Evolutionary conservation across 164 flowering plant genomes (phyloP).

Genomic region (Macadamia integrifolia): DNA sequence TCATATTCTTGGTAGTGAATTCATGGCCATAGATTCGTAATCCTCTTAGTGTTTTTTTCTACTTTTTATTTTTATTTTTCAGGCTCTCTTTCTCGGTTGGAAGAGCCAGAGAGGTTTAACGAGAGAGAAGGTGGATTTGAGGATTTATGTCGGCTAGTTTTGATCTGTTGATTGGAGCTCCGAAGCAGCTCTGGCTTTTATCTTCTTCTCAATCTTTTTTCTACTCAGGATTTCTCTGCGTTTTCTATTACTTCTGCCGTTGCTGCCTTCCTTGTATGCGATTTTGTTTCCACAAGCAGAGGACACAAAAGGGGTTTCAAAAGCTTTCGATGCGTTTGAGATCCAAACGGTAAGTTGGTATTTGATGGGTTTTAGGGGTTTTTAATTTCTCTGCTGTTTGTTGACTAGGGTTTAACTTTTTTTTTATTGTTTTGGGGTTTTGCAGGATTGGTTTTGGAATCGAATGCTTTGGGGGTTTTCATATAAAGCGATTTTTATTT

Average conservation of each 20-base stretch:
- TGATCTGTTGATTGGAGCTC: conserved; percentile 48
- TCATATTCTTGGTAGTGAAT: conserved; percentile 16
- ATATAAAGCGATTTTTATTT: conserved; percentile 46
- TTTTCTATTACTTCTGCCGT: conserved; percentile 5
- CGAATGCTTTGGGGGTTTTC: conserved; percentile 66
- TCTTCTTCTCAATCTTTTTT: background rate
- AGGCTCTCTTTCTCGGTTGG: conserved; percentile 9
- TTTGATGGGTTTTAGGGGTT: background rate
- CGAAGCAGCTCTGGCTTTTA: conserved; percentile 48
- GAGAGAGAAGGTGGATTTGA: conserved; percentile 8
- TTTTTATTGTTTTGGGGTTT: conserved; percentile 3
- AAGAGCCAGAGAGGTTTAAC: background rate
- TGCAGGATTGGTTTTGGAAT: conserved; percentile 91
- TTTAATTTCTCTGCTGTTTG: conserved; percentile 5
- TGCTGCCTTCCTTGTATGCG: conserved; percentile 23
- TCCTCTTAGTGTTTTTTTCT: conserved; percentile 18
- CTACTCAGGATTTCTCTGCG: background rate
- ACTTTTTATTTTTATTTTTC: conserved; percentile 6
- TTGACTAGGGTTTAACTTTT: conserved; percentile 7
- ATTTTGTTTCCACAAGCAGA: conserved; percentile 31
- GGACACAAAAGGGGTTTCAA: conserved; percentile 25
- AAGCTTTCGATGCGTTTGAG: conserved; percentile 87
- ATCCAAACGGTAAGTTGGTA: conserved; percentile 56
- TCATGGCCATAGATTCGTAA: conserved; percentile 56
- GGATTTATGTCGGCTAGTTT: conserved; percentile 77